These are phyloP conservation scores for Aspergillus indologenus DNA, from an alignment of 495 filamentous ascomycete genomes.

Conservation along the genomic window DNA sequence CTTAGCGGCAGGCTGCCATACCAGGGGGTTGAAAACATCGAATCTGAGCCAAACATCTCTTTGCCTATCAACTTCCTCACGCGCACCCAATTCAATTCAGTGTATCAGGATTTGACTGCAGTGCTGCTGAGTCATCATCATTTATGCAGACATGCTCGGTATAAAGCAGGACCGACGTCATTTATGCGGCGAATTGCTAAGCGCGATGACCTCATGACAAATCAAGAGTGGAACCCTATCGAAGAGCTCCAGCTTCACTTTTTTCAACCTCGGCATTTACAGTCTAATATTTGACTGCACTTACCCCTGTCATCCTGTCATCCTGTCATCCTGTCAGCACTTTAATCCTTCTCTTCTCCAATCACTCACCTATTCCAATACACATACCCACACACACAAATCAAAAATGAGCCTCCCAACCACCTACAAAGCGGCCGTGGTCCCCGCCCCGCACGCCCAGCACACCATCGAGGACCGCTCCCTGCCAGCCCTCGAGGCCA, in stretches of 20 bases:
- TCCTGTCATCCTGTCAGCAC: not conserved
- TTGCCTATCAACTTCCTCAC: too few species aligned
- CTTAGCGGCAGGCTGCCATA: too few species aligned
- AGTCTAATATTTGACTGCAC: not conserved
- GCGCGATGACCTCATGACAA: not conserved
- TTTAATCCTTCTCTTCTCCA: not conserved
- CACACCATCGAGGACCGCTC: conserved; percentile 12
- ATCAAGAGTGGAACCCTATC: not conserved
- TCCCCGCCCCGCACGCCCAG: conserved; percentile 8
- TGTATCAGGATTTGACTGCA: not conserved
- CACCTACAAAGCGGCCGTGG: conserved; percentile 16
- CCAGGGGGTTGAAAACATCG: too few species aligned
- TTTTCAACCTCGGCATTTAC: too few species aligned
- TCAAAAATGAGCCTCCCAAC: conserved; percentile 15
- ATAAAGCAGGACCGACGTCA: not conserved
- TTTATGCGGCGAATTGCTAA: not conserved
- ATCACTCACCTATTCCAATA: not conserved
- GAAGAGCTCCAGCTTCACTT: not conserved
- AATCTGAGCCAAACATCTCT: too few species aligned
- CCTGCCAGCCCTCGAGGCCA: conserved; percentile 2
- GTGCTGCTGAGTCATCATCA: not conserved
- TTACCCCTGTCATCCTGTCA: too few species aligned
- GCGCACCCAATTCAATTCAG: too few species aligned
- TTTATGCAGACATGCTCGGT: not conserved
- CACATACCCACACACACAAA: not conserved